Evolutionary conservation across 2,329 filamentous ascomycete genomes (phyloP), one percentile per base, ranked within the genome.

Genomic region (Fusarium succisae): DNA sequence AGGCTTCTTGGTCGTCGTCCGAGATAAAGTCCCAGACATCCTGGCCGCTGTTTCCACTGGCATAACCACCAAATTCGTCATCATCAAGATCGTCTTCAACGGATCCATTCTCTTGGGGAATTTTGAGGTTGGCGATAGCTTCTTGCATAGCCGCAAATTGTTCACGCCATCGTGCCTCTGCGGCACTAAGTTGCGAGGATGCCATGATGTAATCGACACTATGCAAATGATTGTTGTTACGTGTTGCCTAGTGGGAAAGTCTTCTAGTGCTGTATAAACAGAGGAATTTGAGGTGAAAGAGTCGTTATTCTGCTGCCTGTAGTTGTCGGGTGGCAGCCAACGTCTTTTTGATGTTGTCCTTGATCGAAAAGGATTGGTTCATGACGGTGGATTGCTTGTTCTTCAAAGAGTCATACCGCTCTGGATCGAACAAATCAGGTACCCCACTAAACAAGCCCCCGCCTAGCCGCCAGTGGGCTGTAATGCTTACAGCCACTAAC

Each of bases 21-120:
- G 92, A 94, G 79, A 97, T 94, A 66, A 97, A 91, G 80, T 98
- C 95, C 96, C 96, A 98, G 15, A 98, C 91, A 82, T 98, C 95
- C 66, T 96, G 93, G 10, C 90, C 89, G 24, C 89, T 90, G 48
- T 89, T 90, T 10, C 89, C 89, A 5, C 87, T 89, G 3, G 85
- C 87, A 72, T 87, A 86, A 18, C 84, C 85, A 35, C 86, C 86
- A 37, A 89, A 86, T 39, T 94, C 91, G 14, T 94, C 90, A 70
- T 93, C 91, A 48, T 91, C 83, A 61, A 91, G 87, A 18, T 88
- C 84, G 24, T 85, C 84, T 44, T 83, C 79, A 50, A 84, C 82
- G 37, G 84, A 81, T 43, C 82, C 59, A 35, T 79, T 72, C 18
- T 78, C 80, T 6, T 78, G 72, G 6, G 87, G 83, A n/a, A 90